Base-by-base conservation (phyloP, 805 yeast species). In the Metschnikowia sp. region DNA sequence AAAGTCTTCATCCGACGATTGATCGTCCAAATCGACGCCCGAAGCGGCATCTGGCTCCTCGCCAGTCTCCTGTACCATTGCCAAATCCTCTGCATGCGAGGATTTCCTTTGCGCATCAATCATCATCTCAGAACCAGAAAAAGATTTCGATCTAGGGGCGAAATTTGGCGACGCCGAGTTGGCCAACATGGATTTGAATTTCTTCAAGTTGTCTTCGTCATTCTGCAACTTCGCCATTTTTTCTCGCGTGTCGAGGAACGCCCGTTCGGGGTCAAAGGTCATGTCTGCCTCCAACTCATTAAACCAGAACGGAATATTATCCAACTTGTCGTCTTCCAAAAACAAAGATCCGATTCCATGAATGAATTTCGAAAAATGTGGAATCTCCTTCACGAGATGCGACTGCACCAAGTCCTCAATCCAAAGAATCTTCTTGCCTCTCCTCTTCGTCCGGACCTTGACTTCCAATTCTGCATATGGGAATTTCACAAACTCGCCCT, bases 301-400 rank as follows among this genome's bases (percentile, higher is more conserved):
- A 55, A 89, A 76, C 99, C 99, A 92, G 65, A 90, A 87, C 47
- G 99, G 99, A 52, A 92, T 75, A 53, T 85, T 83, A 63, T 89
- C 96, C 61, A 92, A 77, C 56, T 86, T 84, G 59, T 92, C 97
- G 63, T 88, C 94, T 62, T 92, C 98, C 45, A 89, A 80, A 62
- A 84, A 92, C 52, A 92, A 75, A 2, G 89, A 77, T 5, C 97
- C 90, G 48, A 90, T 81, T 69, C 98, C 98, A 64, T 92, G 99
- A 56, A 92, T 78, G 63, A 87, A 92, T 68, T 90, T 88, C 43
- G 96, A 88, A 61, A 92, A 92, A 60, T 88, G 87, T 47, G 97
- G 97, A 51, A 92, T 91, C 65, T 90, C 97, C 63, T 88, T 90
- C 40, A 90, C 96, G 57, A 92, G 74, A 61, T 88, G 91, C 11